A percentile compares a stretch with the other conserved stretches of the same genome.
Evolutionary conservation across 805 yeast species (phyloP).

Genomic region (Candida ponderosae): DNA sequence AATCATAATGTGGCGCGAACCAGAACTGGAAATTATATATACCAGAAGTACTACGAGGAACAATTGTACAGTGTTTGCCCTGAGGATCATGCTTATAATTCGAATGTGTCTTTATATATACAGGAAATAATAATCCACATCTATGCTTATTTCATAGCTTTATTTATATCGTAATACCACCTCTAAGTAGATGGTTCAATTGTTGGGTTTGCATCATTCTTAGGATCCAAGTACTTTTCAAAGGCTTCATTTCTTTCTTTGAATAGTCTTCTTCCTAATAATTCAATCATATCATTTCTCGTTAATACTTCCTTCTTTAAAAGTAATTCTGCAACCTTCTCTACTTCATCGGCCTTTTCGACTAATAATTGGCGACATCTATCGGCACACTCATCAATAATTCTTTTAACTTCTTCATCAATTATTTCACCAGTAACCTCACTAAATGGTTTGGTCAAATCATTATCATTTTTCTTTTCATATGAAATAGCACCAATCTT

Average conservation of each 20-base stretch:
- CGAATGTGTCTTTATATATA: neutral
- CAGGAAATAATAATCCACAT: neutral
- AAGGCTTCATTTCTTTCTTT: constrained; percentile 80
- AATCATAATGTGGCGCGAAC: too few relatives aligned
- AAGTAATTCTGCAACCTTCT: constrained; percentile 66
- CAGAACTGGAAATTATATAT: too few relatives aligned
- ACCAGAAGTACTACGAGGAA: too few relatives aligned
- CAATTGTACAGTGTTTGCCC: neutral
- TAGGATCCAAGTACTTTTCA: constrained; percentile 67
- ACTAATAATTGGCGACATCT: constrained; percentile 50
- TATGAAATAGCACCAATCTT: constrained; percentile 62
- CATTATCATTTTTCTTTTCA: constrained; percentile 40
- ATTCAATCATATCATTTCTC: constrained; percentile 69
- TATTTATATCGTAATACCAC: too few relatives aligned
- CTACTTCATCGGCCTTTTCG: constrained; percentile 55
- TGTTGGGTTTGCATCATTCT: constrained; percentile 3
- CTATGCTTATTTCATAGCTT: neutral
- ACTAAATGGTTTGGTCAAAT: constrained; percentile 57
- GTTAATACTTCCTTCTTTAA: constrained; percentile 70
- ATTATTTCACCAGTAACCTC: constrained; percentile 63
- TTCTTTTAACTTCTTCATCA: constrained; percentile 60
- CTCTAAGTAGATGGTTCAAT: neutral
- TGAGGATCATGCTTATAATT: too few relatives aligned
- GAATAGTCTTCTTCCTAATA: constrained; percentile 74
- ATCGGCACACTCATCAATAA: constrained; percentile 58